Percentiles rank a stretch among this genome's conserved stretches.
These are phyloP conservation scores for Skeletonema costatum DNA, from an alignment of 108 stramenopile genomes.

Conservation along the genomic window DNA sequence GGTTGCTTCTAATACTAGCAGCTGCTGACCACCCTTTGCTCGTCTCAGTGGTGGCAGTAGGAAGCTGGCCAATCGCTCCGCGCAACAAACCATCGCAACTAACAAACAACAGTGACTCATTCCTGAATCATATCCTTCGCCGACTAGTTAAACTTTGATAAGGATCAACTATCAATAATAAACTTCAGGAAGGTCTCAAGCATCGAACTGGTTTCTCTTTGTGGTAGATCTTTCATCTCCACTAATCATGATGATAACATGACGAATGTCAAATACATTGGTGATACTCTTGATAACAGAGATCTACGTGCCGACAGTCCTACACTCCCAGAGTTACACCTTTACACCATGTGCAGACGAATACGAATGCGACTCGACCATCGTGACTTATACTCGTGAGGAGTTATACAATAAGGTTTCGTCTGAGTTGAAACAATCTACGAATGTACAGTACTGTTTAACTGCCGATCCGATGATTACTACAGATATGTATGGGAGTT, in stretches of 20 bases:
- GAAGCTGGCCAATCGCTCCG: background rate
- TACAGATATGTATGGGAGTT: background rate
- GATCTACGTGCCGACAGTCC: no score
- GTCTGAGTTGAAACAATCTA: background rate
- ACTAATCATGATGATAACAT: no score
- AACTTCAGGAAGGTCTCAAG: background rate
- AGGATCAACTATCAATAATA: background rate
- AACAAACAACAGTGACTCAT: background rate
- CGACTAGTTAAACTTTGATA: background rate
- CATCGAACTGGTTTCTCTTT: background rate
- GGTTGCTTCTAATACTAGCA: background rate
- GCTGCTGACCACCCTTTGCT: background rate
- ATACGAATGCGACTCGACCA: background rate
- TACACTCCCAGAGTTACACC: background rate
- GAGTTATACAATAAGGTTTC: background rate
- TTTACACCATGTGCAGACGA: background rate
- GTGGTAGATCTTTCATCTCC: background rate
- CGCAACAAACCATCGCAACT: background rate
- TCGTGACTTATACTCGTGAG: background rate
- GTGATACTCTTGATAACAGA: no score
- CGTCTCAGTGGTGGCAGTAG: background rate
- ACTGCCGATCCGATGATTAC: background rate
- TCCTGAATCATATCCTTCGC: background rate
- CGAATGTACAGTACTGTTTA: background rate
- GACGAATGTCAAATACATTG: no score